These are phyloP conservation scores for Hypholoma sublateritium DNA, from an alignment of 768 basidiomycete genomes.

Conservation along the genomic window DNA sequence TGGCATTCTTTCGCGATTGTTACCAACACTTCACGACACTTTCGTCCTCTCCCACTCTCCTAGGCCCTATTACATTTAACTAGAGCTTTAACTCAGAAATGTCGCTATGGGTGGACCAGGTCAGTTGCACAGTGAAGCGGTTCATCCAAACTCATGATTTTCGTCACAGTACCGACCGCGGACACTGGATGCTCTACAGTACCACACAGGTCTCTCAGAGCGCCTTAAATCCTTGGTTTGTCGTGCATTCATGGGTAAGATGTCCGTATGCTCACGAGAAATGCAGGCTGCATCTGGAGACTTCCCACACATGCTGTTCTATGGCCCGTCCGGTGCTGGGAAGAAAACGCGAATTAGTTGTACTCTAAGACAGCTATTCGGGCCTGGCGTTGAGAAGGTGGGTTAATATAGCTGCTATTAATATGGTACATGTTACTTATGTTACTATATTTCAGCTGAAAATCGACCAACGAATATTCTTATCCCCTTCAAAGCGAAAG, in stretches of 20 bases:
- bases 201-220: constrained; percentile 78
- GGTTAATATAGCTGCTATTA: constrained; percentile 11
- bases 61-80: neutral
- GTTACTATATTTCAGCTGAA: constrained; percentile 61
- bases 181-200: constrained; percentile 82
- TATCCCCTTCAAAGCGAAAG: constrained; percentile 92
- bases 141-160: constrained; percentile 1
- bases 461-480: constrained; percentile 95
- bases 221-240: constrained; percentile 79
- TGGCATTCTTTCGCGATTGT: no score
- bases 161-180: constrained; percentile 75
- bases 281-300: constrained; percentile 82
- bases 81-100: constrained; percentile 28
- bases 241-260: neutral
- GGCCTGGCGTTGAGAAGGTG: constrained; percentile 91
- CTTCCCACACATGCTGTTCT: constrained; percentile 97
- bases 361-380: constrained; percentile 86
- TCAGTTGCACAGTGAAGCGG: constrained; percentile 19
- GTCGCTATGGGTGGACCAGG: constrained; percentile 74
- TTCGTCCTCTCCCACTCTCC: neutral
- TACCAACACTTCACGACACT: neutral
- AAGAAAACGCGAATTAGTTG: constrained; percentile 97
- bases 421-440: neutral
- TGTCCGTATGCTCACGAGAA: neutral
- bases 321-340: constrained; percentile 94